These are phyloP conservation scores for Aciculosporium take DNA, from an alignment of 2,329 filamentous ascomycete species.

Conservation along the genomic window DNA sequence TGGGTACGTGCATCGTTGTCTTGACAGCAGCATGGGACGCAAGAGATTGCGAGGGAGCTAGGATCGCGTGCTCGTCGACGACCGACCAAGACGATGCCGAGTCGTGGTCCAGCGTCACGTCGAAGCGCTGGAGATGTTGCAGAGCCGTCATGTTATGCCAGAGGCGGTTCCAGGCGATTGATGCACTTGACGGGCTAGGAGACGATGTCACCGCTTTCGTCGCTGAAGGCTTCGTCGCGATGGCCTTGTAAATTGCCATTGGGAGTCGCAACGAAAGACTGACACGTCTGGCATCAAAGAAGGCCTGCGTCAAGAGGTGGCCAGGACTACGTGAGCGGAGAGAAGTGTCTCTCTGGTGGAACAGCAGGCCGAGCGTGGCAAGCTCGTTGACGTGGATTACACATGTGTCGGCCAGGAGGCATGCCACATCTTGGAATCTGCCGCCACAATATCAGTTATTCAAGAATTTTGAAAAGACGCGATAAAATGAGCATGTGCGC, in stretches of 20 bases:
- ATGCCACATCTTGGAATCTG: constrained; percentile 4
- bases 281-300: neutral
- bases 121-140: neutral
- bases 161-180: neutral
- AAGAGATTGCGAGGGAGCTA: neutral
- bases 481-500: too few species aligned
- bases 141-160: constrained; percentile 3
- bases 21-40: neutral
- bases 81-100: constrained; percentile 5
- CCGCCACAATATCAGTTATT: neutral
- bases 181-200: neutral
- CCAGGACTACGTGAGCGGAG: neutral
- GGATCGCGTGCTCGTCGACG: constrained; percentile 4
- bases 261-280: constrained; percentile 2
- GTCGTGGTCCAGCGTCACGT: constrained; percentile 6
- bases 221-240: neutral
- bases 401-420: neutral
- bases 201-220: neutral
- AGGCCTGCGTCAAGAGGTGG: neutral
- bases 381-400: constrained; percentile 3
- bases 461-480: neutral
- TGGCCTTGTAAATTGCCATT: neutral
- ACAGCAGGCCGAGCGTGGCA: constrained; percentile 1
- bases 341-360: neutral
- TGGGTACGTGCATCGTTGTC: constrained; percentile 1